Conservation (phyloP, 1,284 basidiomycete genomes). For the Tilletia horrida region DNA sequence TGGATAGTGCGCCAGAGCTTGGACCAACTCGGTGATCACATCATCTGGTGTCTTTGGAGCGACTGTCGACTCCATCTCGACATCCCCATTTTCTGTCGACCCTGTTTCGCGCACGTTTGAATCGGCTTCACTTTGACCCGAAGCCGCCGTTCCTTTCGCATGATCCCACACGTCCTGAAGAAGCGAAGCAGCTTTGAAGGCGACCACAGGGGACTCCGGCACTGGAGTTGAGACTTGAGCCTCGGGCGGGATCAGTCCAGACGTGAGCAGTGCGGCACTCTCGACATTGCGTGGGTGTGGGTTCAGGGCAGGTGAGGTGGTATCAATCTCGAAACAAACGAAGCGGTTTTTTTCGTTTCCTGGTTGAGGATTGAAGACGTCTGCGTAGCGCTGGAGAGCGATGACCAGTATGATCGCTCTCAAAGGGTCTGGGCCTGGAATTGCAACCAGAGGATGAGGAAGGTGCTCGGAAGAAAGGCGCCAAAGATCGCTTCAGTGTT, state of each 20-base stretch:
- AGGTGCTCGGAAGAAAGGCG: too few species aligned
- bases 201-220: slow-evolving; percentile 21
- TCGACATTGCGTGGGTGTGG: neutral
- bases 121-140: too few species aligned
- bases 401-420: slow-evolving; percentile 39
- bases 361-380: slow-evolving; percentile 42
- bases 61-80: too few species aligned
- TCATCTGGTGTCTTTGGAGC: neutral
- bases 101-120: too few species aligned
- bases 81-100: too few species aligned
- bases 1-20: slow-evolving; percentile 16
- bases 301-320: neutral
- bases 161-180: slow-evolving; percentile 25
- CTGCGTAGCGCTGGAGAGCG: slow-evolving; percentile 39
- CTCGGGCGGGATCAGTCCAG: too few species aligned
- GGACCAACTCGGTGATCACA: neutral
- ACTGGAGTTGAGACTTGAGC: too few species aligned
- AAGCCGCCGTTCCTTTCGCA: too few species aligned
- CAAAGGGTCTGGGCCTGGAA: slow-evolving; percentile 43
- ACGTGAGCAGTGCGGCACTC: slow-evolving; percentile 10
- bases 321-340: neutral
- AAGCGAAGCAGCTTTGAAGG: slow-evolving; percentile 31
- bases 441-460: too few species aligned
- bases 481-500: too few species aligned
- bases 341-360: neutral